Conservation (phyloP, 164 flowering plant species). For the Tetracentron sinense region DNA sequence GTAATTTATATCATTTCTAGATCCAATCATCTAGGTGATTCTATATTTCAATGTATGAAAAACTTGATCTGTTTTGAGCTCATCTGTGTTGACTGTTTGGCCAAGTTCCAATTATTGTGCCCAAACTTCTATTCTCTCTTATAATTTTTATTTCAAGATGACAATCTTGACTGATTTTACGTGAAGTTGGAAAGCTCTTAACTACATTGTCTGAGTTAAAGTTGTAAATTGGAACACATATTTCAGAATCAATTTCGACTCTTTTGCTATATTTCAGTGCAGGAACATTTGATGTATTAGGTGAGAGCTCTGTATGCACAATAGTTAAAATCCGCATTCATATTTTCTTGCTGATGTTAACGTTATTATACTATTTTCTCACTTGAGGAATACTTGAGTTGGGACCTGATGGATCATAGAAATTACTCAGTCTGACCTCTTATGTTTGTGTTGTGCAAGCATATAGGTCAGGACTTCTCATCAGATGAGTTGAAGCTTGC, state of each 20-base stretch:
- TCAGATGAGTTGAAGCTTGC: neutral
- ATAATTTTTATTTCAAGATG: too few relatives aligned
- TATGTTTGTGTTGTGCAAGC: neutral
- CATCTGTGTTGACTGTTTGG: neutral
- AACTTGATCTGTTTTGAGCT: neutral
- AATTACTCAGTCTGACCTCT: neutral
- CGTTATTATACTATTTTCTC: neutral
- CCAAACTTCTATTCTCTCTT: neutral
- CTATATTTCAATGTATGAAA: neutral
- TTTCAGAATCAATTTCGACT: too few relatives aligned
- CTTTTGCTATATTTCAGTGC: too few relatives aligned
- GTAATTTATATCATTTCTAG: too few relatives aligned
- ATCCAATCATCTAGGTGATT: neutral
- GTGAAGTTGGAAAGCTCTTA: neutral
- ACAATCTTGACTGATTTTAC: neutral
- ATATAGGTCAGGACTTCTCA: neutral
- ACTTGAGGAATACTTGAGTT: too few relatives aligned
- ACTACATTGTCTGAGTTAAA: too few relatives aligned
- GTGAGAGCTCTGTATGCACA: too few relatives aligned
- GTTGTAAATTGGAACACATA: neutral
- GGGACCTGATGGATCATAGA: neutral
- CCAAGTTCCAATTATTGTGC: neutral
- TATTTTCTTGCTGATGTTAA: too few relatives aligned
- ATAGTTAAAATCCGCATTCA: neutral
- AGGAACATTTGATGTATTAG: too few relatives aligned